phyloP scores from a whole-genome alignment of 192 early-diverging fungal species.

The Diversispora epigaea region DNA sequence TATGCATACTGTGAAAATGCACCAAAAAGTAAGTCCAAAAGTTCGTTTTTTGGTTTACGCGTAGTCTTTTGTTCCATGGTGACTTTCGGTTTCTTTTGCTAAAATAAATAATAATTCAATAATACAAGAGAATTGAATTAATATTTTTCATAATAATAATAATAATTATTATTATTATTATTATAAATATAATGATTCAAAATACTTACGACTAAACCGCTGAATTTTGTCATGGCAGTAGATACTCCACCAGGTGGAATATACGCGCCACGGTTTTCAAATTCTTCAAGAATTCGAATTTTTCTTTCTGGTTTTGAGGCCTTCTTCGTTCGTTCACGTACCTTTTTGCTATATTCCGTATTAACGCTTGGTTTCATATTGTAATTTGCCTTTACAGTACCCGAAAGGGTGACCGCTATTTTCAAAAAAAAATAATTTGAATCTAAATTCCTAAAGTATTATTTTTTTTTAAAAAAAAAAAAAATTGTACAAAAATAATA shows the following conservation, averaged over 20 bases:
- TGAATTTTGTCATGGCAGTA: conserved; percentile 38
- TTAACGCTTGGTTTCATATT: neutral
- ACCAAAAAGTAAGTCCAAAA: conserved; percentile 81
- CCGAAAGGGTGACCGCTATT: conserved; percentile 9
- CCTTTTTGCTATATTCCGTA: conserved; percentile 13
- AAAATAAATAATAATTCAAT: conserved; percentile 11
- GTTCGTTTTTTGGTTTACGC: conserved; percentile 78
- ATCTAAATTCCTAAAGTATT: neutral
- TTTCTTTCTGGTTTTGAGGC: conserved; percentile 13
- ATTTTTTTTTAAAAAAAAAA: neutral
- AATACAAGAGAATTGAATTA: neutral
- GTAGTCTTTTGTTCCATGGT: conserved; percentile 72
- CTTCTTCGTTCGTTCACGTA: conserved; percentile 15
- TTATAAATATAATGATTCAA: no score
- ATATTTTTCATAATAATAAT: neutral
- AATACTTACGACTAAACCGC: conserved; percentile 34
- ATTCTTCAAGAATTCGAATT: conserved; percentile 18
- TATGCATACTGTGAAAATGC: conserved; percentile 79
- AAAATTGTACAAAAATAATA: neutral
- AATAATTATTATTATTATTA: no score
- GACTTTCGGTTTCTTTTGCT: conserved; percentile 54
- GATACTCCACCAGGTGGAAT: conserved; percentile 44
- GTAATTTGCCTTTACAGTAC: neutral
- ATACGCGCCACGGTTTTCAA: conserved; percentile 23
- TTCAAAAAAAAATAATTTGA: neutral